Conservation (phyloP, 441 rosid genomes). For the Eruca vesicaria region DNA sequence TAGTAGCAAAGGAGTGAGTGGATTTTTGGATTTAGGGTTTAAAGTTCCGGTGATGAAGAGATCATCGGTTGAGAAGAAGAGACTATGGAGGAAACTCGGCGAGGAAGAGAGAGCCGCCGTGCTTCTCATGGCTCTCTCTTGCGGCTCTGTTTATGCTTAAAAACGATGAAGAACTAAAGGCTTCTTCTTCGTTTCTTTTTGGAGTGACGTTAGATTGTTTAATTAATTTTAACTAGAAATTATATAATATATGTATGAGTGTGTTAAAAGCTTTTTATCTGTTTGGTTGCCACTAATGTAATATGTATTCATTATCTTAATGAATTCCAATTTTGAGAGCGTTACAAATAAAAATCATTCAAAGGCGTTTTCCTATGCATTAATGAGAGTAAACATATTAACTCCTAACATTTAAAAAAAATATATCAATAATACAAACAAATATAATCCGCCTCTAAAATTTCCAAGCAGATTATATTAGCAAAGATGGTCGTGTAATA, state of each 20-base stretch:
- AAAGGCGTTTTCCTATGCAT: neutral
- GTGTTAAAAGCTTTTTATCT: neutral
- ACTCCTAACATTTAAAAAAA: conserved; percentile 1
- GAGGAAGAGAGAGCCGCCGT: conserved; percentile 95
- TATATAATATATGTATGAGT: conserved; percentile 12
- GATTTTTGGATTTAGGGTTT: conserved; percentile 52
- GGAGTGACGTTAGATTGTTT: neutral
- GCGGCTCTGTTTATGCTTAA: conserved; percentile 71
- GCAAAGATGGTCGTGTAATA: conserved; percentile 11
- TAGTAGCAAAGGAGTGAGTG: conserved; percentile 33
- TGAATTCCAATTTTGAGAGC: conserved; percentile 12
- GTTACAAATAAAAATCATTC: neutral
- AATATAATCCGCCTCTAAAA: conserved; percentile 25
- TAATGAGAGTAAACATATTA: neutral
- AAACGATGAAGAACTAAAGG: neutral
- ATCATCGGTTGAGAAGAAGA: conserved; percentile 60
- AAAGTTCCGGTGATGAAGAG: conserved; percentile 75
- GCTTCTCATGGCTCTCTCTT: conserved; percentile 82
- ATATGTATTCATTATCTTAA: conserved; percentile 22
- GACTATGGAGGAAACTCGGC: conserved; percentile 57
- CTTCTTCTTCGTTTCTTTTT: neutral
- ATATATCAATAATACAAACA: conserved; percentile 6
- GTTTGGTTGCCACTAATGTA: conserved; percentile 16
- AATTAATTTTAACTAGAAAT: conserved; percentile 5
- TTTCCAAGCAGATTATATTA: conserved; percentile 30